Evolutionary conservation across 106 monocot genomes (phyloP).

Genomic region (Acorus gramineus): DNA sequence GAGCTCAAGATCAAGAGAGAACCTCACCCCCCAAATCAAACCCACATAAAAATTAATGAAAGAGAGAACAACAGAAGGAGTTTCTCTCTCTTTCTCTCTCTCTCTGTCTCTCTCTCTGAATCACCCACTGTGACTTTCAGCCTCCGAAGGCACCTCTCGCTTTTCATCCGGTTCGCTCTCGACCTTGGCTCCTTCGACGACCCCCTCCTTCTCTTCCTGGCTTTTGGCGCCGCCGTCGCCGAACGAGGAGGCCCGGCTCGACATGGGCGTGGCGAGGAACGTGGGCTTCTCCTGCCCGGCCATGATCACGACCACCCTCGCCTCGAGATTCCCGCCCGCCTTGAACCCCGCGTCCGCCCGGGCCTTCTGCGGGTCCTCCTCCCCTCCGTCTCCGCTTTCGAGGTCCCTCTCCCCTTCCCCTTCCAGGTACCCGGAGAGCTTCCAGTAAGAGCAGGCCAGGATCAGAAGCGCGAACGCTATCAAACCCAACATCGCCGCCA

Average conservation of each 20-base stretch:
- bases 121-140: too few relatives aligned
- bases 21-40: too few relatives aligned
- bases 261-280: constrained; percentile 14
- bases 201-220: neutral
- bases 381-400: neutral
- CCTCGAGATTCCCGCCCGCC: neutral
- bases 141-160: too few relatives aligned
- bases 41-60: too few relatives aligned
- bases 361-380: neutral
- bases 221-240: neutral
- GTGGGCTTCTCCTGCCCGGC: constrained; percentile 26
- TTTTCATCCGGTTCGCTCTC: neutral
- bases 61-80: too few relatives aligned
- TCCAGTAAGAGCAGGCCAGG: constrained; percentile 24
- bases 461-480: neutral
- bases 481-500: constrained; percentile 26
- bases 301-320: constrained; percentile 25
- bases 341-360: neutral
- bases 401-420: neutral
- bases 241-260: constrained; percentile 9
- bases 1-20: too few relatives aligned
- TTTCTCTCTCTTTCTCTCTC: too few relatives aligned
- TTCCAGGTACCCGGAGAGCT: constrained; percentile 1
- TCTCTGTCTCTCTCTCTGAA: too few relatives aligned
- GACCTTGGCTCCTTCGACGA: neutral